Evolutionary conservation across 2,329 filamentous ascomycete genomes (phyloP).

Genomic region (Rutstroemia sp.): DNA sequence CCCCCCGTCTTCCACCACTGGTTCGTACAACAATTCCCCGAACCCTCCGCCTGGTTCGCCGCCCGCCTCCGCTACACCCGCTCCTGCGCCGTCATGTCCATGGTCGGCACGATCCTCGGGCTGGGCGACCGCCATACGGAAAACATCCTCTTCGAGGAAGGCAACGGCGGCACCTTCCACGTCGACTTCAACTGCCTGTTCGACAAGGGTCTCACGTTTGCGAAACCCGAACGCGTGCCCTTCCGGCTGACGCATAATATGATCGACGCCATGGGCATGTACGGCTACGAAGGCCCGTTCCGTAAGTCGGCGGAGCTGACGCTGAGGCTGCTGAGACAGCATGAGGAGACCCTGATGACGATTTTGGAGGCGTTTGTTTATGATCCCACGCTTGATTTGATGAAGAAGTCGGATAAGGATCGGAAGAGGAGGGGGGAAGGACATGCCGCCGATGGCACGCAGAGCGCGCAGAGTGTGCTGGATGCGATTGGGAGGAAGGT

Average conservation of each 20-base stretch:
- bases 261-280: slow-evolving; percentile 93
- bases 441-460: slow-evolving; percentile 42
- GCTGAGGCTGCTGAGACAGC: slow-evolving; percentile 73
- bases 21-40: slow-evolving; percentile 93
- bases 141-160: slow-evolving; percentile 92
- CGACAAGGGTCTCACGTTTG: slow-evolving; percentile 93
- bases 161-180: slow-evolving; percentile 88
- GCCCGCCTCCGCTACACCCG: slow-evolving; percentile 85
- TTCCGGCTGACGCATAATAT: slow-evolving; percentile 98
- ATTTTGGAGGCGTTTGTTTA: slow-evolving; percentile 96
- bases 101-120: slow-evolving; percentile 90
- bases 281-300: slow-evolving; percentile 90
- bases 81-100: slow-evolving; percentile 98
- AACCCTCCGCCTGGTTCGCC: slow-evolving; percentile 85
- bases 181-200: slow-evolving; percentile 99
- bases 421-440: slow-evolving; percentile 13
- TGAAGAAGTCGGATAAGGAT: slow-evolving; percentile 58
- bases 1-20: slow-evolving; percentile 82
- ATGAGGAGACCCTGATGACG: slow-evolving; percentile 95
- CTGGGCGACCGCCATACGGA: slow-evolving; percentile 94
- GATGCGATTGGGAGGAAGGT: slow-evolving; percentile 86
- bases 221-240: slow-evolving; percentile 88
- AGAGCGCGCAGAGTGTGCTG: slow-evolving; percentile 71
- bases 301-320: slow-evolving; percentile 86
- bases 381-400: slow-evolving; percentile 89